Evolutionary conservation across 805 yeast species (phyloP), one percentile per base, ranked within the genome.

Genomic region (Ogataea nakhonphanomensis): DNA sequence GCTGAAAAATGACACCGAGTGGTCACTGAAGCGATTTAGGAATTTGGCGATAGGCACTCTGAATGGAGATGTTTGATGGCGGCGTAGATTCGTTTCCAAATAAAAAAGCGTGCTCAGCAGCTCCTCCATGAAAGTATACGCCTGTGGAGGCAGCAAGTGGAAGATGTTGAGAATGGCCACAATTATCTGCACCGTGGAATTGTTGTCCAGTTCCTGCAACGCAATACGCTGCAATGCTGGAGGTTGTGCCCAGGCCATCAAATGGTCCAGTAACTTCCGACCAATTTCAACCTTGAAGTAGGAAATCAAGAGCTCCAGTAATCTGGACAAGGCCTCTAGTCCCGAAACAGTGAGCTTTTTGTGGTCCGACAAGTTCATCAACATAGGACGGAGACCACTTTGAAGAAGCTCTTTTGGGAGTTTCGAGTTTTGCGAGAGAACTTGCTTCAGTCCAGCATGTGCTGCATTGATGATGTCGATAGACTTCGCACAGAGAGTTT

Each of bases 241-340:
- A 3, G 93, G 87, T 53, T 86, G 90, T 0, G 97, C 95, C 95
- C 96, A 90, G 0, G 97, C 96, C 76, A 82, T 84, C 49, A 93
- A 69, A 62, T 93, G 99, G 57, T 93, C 98, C 24, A 95, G 71
- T 37, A 93, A 66, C 54, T 93, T 93, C 35, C 89, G 76, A 24
- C 99, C 99, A 50, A 93, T 91, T 60, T 93, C 99, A 13, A 95
- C 97, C 59, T 95, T 84, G 71, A 93, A 93, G 55, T 93, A 91
- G 3, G 95, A 87, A 25, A 91, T 89, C 49, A 93, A 68, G 15
- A 95, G 68, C 55, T 91, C 96, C 30, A 93, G 69, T 24, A 93
- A 69, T 31, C 95, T 70, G 0, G 97, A 95, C 15, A 93, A 69
- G 0, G 98, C 96, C 55, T 91, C 96, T 13, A 93, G 68, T 2